Percentiles rank a stretch among this genome's conserved stretches.
phyloP scores from a whole-genome alignment of 441 rosid genomes.

The Mallotus repandus region DNA sequence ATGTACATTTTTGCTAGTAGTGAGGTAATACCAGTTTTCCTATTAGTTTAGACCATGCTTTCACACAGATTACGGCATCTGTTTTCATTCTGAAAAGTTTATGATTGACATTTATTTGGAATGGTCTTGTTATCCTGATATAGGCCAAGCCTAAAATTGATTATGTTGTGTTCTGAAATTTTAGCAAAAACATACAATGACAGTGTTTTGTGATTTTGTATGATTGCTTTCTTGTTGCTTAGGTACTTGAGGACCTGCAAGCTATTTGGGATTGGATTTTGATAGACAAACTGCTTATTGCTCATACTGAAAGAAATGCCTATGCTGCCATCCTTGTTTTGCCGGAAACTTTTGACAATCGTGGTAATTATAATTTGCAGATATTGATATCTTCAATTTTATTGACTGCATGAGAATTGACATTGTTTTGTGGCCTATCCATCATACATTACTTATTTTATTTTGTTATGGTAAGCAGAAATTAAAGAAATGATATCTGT shows the following conservation, averaged over 20 bases:
- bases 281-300: conserved; percentile 60
- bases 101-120: not conserved
- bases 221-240: conserved; percentile 17
- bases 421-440: not conserved
- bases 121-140: conserved; percentile 3
- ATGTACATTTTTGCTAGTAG: not conserved
- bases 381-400: not conserved
- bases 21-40: not conserved
- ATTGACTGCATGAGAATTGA: not conserved
- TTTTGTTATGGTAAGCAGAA: conserved; percentile 51
- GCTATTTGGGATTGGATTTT: conserved; percentile 93
- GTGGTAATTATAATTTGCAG: conserved; percentile 44
- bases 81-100: not conserved
- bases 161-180: conserved; percentile 14
- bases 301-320: conserved; percentile 54
- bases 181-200: conserved; percentile 6
- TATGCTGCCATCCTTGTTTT: conserved; percentile 80
- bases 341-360: conserved; percentile 80
- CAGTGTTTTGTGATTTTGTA: conserved; percentile 4
- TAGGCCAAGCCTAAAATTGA: not conserved
- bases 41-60: not conserved
- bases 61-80: not conserved
- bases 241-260: conserved; percentile 86
- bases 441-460: conserved; percentile 6
- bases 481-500: conserved; percentile 85